Evolutionary conservation across 1,284 basidiomycete genomes (phyloP), one percentile per base, ranked within the genome.

Genomic region (Naganishia sp.): DNA sequence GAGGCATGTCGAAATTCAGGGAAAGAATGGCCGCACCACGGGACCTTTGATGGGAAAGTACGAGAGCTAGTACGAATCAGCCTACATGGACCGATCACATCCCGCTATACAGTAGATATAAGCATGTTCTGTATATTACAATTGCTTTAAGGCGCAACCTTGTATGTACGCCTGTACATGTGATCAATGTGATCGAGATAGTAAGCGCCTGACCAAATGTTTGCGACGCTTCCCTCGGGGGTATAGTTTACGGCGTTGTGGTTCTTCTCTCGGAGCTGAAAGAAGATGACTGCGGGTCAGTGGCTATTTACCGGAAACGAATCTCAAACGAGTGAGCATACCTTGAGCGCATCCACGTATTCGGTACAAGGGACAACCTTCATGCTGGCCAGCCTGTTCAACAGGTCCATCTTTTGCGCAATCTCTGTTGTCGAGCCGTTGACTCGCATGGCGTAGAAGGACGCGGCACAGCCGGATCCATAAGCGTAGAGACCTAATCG

Each of bases 181-280:
- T 85, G 82, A 82, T 99, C 95, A 73, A 97, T 89, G 76, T 85
- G 87, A 73, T 90, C 88, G 72, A 99, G 90, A 85, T 98, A 99
- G 84, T 89, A 98, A 28, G 90, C 84, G 53, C 92, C 92, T 2
- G 90, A 88, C 90, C 93, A 95, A 77, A 99, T 88, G 84, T 97
- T 89, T 71, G 93, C 89, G 70, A 95, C 80, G 41, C 87, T 87
- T 66, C 95, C 95, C 67, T 87, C 84, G 18, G 95, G 95, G 9
- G 85, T 85, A 83, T 92, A 98, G 74, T 88, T 84, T 67, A 86
- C 86, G 25, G 92, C 88, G 77, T 95, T 97, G 85, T 98, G 94
- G 84, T 95, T 97, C 81, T 90, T 89, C 83, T 98, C 95, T 63
- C 94, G 90, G 66, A 94, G 86, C 90, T 93, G 71, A 5, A 51